phyloP scores from a whole-genome alignment of 2,329 filamentous ascomycete species.

The Aspergillus melleus region DNA sequence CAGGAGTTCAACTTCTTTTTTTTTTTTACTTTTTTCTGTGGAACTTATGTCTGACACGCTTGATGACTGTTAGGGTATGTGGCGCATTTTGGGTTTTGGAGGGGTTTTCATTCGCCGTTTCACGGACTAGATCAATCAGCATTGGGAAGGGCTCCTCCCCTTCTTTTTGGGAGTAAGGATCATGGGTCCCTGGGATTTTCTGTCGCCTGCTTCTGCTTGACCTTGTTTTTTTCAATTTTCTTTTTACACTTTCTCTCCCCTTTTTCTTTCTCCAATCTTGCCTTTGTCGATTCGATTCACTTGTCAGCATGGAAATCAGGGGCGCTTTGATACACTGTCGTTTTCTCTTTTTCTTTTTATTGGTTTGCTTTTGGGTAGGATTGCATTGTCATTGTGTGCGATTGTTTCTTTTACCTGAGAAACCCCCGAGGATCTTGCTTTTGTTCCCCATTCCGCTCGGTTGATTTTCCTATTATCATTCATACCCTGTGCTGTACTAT shows the following conservation, averaged over 20 bases:
- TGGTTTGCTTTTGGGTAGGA: constrained; percentile 29
- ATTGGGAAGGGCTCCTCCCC: constrained; percentile 37
- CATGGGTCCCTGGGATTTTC: constrained; percentile 30
- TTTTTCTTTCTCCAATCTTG: constrained; percentile 13
- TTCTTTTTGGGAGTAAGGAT: constrained; percentile 38
- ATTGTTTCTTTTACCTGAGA: constrained; percentile 16
- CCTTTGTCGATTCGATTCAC: neutral
- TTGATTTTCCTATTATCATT: constrained; percentile 29
- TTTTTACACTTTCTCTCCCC: constrained; percentile 15
- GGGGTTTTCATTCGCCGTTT: constrained; percentile 30
- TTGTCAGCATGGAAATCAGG: neutral
- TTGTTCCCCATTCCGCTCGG: constrained; percentile 11
- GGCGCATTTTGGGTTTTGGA: constrained; percentile 37
- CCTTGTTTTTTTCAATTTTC: constrained; percentile 15
- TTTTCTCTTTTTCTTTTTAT: neutral
- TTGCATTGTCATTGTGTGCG: constrained; percentile 32
- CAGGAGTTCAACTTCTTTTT: constrained; percentile 10
- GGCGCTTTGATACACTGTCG: neutral
- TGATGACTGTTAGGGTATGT: constrained; percentile 42
- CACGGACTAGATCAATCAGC: constrained; percentile 39
- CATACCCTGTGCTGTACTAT: constrained; percentile 35
- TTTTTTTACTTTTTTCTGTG: constrained; percentile 15
- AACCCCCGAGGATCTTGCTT: constrained; percentile 12
- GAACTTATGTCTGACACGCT: constrained; percentile 46
- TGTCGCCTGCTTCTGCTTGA: constrained; percentile 27